phyloP scores from a whole-genome alignment of 257 asterid genomes.

The Solanum bukasovii region DNA sequence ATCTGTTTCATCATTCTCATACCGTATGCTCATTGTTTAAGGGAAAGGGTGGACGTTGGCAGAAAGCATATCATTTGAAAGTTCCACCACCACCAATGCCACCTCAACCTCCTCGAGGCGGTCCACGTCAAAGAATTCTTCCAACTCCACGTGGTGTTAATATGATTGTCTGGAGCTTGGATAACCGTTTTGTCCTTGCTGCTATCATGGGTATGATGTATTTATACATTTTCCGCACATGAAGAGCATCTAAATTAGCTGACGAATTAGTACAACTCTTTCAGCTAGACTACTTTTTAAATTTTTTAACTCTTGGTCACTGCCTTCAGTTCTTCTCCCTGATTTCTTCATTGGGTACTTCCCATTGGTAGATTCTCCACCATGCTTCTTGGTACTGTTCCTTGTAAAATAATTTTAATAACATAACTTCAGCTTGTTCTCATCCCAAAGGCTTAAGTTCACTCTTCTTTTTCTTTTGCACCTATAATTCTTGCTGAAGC shows the following conservation, averaged over 20 bases:
- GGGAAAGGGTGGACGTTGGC: constrained; percentile 97
- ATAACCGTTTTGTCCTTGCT: constrained; percentile 98
- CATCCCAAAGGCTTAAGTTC: not conserved
- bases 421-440: not conserved
- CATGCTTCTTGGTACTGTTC: not conserved
- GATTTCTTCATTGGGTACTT: not conserved
- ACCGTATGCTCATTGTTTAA: constrained; percentile 9
- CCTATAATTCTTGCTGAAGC: not conserved
- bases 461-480: not conserved
- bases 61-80: constrained; percentile 89
- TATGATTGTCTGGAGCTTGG: constrained; percentile 97
- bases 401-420: not conserved
- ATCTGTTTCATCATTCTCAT: not conserved
- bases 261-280: not conserved
- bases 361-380: not conserved
- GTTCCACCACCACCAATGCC: constrained; percentile 99
- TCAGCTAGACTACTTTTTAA: not conserved
- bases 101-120: constrained; percentile 97
- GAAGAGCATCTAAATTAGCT: not conserved
- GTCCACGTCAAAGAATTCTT: constrained; percentile 97
- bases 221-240: constrained; percentile 1
- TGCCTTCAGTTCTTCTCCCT: not conserved
- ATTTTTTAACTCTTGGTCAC: not conserved
- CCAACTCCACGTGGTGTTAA: constrained; percentile 99
- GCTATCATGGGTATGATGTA: constrained; percentile 88